These are phyloP conservation scores for Eremothecium gossypii DNA, from an alignment of 1,139 yeast species.

Conservation along the genomic window DNA sequence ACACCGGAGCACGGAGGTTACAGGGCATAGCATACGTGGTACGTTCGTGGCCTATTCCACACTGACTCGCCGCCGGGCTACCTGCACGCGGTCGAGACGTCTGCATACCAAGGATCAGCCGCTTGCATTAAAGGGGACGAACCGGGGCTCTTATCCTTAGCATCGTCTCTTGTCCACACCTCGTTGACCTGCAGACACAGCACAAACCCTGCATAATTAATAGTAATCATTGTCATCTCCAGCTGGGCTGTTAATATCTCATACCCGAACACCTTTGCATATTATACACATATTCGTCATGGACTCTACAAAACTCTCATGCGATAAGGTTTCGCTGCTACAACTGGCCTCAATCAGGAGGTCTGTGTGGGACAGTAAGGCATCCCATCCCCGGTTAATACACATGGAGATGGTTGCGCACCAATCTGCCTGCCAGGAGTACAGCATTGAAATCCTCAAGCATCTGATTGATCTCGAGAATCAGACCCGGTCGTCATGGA, in stretches of 20 bases:
- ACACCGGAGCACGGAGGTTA: too few relatives aligned
- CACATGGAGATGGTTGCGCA: slow-evolving; percentile 21
- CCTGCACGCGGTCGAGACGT: too few relatives aligned
- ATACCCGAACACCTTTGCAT: not conserved
- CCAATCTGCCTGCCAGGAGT: slow-evolving; percentile 21
- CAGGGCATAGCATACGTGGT: too few relatives aligned
- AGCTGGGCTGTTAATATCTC: not conserved
- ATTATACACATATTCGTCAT: not conserved
- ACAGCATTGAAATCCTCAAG: slow-evolving; percentile 15
- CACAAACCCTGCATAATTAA: not conserved
- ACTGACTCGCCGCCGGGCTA: too few relatives aligned
- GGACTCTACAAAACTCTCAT: not conserved
- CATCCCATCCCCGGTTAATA: slow-evolving; percentile 16
- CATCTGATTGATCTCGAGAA: slow-evolving; percentile 12
- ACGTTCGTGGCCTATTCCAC: too few relatives aligned
- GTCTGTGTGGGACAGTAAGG: slow-evolving; percentile 13
- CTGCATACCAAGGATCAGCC: too few relatives aligned
- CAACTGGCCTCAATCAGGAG: slow-evolving; percentile 14
- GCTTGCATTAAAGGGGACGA: too few relatives aligned
- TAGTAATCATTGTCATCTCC: not conserved
- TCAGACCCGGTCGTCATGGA: slow-evolving; percentile 10
- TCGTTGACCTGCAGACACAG: not conserved
- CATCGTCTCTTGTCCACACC: too few relatives aligned
- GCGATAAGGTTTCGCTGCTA: not conserved
- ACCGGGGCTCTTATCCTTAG: too few relatives aligned